Evolutionary conservation across 2,329 filamentous ascomycete species (phyloP).

Genomic region (Talaromyces piceae): DNA sequence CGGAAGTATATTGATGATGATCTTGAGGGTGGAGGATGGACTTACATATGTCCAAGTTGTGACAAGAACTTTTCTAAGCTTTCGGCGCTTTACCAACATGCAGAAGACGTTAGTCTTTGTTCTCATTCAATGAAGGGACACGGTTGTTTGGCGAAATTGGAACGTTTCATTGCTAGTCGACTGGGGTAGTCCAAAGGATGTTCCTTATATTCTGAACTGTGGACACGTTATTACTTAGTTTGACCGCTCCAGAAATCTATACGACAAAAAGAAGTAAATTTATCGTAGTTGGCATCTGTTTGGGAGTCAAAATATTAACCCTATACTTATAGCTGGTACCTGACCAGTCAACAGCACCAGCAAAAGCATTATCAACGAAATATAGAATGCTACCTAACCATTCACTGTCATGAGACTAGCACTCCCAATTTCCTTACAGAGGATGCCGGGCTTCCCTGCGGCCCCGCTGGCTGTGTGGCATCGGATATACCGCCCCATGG

Average conservation of each 20-base stretch:
- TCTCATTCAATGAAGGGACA: background rate
- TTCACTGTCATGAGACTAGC: no score
- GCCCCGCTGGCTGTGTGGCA: background rate
- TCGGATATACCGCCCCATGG: background rate
- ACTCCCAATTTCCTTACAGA: no score
- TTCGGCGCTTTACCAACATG: slow-evolving; percentile 5
- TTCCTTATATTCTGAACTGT: no score
- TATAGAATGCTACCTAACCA: no score
- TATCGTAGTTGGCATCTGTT: no score
- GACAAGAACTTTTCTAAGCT: background rate
- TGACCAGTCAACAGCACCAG: no score
- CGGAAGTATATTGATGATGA: background rate
- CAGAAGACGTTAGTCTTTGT: background rate
- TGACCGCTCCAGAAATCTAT: no score
- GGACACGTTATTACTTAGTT: no score
- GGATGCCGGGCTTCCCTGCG: background rate
- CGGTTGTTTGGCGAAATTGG: slow-evolving; percentile 1
- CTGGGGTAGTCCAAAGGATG: background rate
- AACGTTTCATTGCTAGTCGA: slow-evolving; percentile 5
- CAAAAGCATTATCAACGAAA: no score
- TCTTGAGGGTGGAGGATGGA: slow-evolving; percentile 1
- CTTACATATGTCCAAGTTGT: background rate
- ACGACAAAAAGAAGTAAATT: no score
- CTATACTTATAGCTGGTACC: no score
- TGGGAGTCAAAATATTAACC: no score